Evolutionary conservation across 2,329 filamentous ascomycete species (phyloP), one percentile per base, ranked within the genome.

Genomic region (Helotiales sp.): DNA sequence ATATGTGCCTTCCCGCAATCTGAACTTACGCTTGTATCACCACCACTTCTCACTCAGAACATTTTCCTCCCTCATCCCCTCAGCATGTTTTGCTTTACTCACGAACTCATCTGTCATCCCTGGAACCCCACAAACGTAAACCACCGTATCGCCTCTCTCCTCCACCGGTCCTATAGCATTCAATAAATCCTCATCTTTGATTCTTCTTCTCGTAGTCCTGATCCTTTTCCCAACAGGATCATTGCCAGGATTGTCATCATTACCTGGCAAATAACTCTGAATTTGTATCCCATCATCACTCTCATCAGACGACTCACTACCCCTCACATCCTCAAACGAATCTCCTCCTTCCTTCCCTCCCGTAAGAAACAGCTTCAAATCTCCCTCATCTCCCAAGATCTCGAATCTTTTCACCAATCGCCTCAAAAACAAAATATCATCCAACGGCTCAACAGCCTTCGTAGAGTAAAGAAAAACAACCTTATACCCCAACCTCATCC

Each of bases 121-220:
- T 10, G 85, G 85, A 13, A 87, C 81, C 1, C 88, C 88, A 66
- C 88, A 91, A 0, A 91, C 73, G 69, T 90, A 91, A 12, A 84
- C 82, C 3, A 86, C 75, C 0, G 79, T 78, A 1, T 73, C 71
- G 1, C 69, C 63, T 50, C 72, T 74, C 24, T 74, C 70, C 4
- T 67, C 63, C 1, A 72, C 69, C 7, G 69, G 66, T 1, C 72
- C 72, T 0, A 82, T 57, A 0, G 75, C 77, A 1, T 68, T 67
- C 6, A 68, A 65, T 3, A 84, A 61, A 62, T 84, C 80, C 0
- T 67, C 62, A 1, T 72, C 49, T 0, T 67, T 70, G 38, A 85
- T 76, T 27, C 83, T 76, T 17, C 79, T 72, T 5, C 66, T 60
- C 5, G 63, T 44, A 31, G 74, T 72, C 1, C 69, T 61, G 6